A percentile compares a stretch with the other conserved stretches of the same genome.
Conservation (phyloP, 352 stramenopile genomes). For the Lagenidium giganteum region DNA sequence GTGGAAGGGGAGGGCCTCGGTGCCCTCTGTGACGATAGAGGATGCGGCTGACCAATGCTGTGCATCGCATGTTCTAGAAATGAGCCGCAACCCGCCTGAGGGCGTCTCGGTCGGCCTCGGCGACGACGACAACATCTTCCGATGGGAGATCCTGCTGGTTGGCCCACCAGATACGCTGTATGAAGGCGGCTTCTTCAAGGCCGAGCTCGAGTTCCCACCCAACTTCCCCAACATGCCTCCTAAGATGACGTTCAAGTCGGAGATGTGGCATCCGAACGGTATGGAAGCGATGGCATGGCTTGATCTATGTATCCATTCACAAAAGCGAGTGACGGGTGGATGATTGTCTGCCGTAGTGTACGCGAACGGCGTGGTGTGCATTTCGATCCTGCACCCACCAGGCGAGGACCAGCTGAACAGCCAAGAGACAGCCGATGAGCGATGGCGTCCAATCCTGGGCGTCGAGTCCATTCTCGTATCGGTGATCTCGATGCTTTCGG, state of each 20-base stretch:
- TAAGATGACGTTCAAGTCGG: conserved; percentile 98
- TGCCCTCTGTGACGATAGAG: background rate
- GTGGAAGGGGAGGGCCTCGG: background rate
- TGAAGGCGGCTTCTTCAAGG: conserved; percentile 99
- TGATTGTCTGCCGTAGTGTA: conserved; percentile 82
- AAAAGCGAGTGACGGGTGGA: conserved; percentile 1
- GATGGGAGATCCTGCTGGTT: conserved; percentile 99
- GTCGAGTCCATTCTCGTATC: conserved; percentile 94
- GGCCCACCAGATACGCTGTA: conserved; percentile 92
- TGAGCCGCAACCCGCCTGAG: conserved; percentile 98
- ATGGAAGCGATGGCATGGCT: conserved; percentile 4
- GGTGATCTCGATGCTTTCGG: conserved; percentile 99
- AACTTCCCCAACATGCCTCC: conserved; percentile 99
- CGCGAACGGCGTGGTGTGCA: conserved; percentile 97
- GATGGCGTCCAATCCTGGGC: conserved; percentile 97
- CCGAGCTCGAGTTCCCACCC: conserved; percentile 93
- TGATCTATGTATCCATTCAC: background rate
- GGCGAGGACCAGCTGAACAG: conserved; percentile 97
- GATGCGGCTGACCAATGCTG: background rate
- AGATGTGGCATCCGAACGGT: conserved; percentile 99
- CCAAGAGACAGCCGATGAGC: conserved; percentile 97
- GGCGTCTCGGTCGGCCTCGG: conserved; percentile 96
- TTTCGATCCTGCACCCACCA: conserved; percentile 99
- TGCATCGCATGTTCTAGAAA: conserved; percentile 68
- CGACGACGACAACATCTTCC: conserved; percentile 98